These are phyloP conservation scores for Kwoniella botswanensis DNA, from an alignment of 768 basidiomycete species.

Conservation along the genomic window DNA sequence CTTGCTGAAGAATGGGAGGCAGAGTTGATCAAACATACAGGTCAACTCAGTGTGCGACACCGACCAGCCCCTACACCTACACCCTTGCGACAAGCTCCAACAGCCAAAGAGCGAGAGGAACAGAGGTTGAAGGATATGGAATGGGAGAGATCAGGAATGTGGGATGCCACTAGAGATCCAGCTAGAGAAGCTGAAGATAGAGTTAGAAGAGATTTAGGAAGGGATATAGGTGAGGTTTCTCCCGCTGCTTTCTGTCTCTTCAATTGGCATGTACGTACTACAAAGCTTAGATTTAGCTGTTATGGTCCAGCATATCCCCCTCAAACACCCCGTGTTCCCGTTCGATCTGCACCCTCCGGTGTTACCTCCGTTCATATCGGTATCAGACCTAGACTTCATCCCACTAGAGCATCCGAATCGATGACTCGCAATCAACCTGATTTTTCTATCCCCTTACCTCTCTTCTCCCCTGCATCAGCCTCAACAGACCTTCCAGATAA, in stretches of 20 bases:
- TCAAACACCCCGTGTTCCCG: conserved; percentile 33
- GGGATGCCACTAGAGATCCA: conserved; percentile 30
- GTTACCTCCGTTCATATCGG: conserved; percentile 90
- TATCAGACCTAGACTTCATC: conserved; percentile 58
- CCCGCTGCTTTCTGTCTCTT: not conserved
- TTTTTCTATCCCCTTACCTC: conserved; percentile 25
- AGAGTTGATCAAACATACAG: conserved; percentile 27
- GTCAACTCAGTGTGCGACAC: not conserved
- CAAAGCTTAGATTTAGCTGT: not conserved
- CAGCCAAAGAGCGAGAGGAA: conserved; percentile 13
- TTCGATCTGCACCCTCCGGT: conserved; percentile 77
- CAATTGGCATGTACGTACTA: not conserved
- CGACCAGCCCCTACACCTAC: not conserved
- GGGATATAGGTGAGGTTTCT: conserved; percentile 44
- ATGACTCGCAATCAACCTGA: conserved; percentile 47
- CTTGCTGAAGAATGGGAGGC: conserved; percentile 47
- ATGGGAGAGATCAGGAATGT: conserved; percentile 44
- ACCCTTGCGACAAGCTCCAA: not conserved
- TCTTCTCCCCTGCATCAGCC: conserved; percentile 29
- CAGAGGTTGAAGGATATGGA: conserved; percentile 30
- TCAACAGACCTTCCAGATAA: conserved; percentile 13
- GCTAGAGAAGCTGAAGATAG: conserved; percentile 41
- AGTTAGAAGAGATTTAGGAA: conserved; percentile 30
- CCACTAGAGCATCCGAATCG: conserved; percentile 36
- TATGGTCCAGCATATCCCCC: conserved; percentile 47